Base-by-base conservation (phyloP, 2,329 filamentous ascomycete genomes). In the Penicillium vulpinum region DNA sequence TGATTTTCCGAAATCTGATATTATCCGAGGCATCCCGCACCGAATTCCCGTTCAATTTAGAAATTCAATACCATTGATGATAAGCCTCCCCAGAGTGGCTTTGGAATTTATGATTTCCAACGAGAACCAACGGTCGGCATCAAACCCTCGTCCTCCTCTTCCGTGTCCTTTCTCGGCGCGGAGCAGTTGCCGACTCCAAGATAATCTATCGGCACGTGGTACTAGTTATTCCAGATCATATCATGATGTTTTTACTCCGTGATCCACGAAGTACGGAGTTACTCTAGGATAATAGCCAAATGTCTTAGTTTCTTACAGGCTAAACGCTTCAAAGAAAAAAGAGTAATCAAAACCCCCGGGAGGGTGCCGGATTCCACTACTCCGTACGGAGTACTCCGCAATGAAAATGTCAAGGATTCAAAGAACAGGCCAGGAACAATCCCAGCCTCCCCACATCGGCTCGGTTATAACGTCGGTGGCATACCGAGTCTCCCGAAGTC, bases 401-500 rank as follows among this genome's bases (percentile, higher is more conserved):
- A 39, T 26, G 2, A 15, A 40, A 41, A 50, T 18, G 15, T 45
- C 45, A 48, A 52, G 15, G n/a, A 43, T 47, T 13, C 13, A 53
- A 51, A 24, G 43, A 54, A 48, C n/a, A 36, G 21, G 3, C 50
- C 50, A 57, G 24, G 50, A 54, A 54, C 43, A 46, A 28, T 18
- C 24, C 28, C 33, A 51, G 21, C 26, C 28, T 43, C 56, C 45
- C 56, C 56, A 58, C 56, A 55, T 58, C 56, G 56, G 56, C 50
- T 57, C 54, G 56, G 51, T 45, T 45, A 58, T 33, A 29, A 45
- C 26, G 29, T 51, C 43, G 50, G 43, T 31, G 51, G 45, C 33
- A 58, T 58, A 47, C 56, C 56, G 56, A 58, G 45, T 54, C 21
- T 51, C 24, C 56, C 56, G 56, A 45, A n/a, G 44, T 38, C 31